These are phyloP conservation scores for Lachnellula suecica DNA, from an alignment of 2,329 filamentous ascomycete genomes.

Conservation along the genomic window DNA sequence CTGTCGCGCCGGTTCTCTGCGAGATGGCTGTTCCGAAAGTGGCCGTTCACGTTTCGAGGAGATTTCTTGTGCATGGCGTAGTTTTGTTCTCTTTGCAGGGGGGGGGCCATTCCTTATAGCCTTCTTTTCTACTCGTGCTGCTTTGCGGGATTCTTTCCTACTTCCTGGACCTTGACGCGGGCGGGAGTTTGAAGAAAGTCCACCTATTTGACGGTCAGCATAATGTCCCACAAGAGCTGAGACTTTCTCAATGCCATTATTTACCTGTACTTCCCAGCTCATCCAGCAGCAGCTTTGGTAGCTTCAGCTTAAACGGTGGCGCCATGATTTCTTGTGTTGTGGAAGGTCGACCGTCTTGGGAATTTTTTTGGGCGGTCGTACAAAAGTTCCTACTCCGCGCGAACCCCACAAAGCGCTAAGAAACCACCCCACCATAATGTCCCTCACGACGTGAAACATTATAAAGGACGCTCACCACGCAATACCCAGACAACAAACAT, in stretches of 20 bases:
- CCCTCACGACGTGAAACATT: too few species aligned
- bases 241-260: too few species aligned
- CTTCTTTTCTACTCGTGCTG: constrained; percentile 31
- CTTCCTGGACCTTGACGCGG: constrained; percentile 13
- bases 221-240: background rate
- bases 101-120: constrained; percentile 24
- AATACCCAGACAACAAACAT: constrained; percentile 32
- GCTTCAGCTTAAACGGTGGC: constrained; percentile 38
- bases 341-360: background rate
- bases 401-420: background rate
- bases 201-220: constrained; percentile 10
- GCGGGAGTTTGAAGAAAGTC: constrained; percentile 20
- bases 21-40: background rate
- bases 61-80: constrained; percentile 12
- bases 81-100: constrained; percentile 26
- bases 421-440: too few species aligned
- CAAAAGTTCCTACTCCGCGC: constrained; percentile 16
- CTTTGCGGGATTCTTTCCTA: constrained; percentile 35
- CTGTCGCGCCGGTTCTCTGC: constrained; percentile 1
- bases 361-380: constrained; percentile 4
- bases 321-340: constrained; percentile 15
- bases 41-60: constrained; percentile 1
- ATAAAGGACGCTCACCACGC: too few species aligned
- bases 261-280: constrained; percentile 41
- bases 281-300: constrained; percentile 44